Base-by-base conservation (phyloP, 805 yeast genomes). In the Metschnikowia picachoensis region DNA sequence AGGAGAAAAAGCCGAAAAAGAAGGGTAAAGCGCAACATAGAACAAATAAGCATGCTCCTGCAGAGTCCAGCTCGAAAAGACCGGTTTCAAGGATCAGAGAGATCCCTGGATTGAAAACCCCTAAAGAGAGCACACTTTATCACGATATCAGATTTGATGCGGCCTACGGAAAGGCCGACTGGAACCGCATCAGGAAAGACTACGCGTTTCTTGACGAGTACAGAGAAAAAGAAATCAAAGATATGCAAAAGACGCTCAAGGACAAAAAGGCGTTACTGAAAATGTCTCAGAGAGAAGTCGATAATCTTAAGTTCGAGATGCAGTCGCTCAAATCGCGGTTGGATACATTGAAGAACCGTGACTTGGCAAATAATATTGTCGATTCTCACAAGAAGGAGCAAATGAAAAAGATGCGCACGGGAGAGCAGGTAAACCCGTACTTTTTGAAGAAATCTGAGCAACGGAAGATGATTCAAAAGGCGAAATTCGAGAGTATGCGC, bases 121-220 rank as follows among this genome's bases (percentile, higher is more conserved):
- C 65, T 20, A 71, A 64, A 53, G 57, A 64, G 41, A 57, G 64
- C 13, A 71, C 70, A 13, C 65, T 84, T 28, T 83, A 85, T 61
- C 76, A 79, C 40, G 99, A 94, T 68, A 84, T 95, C 30, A 75
- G 99, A 55, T 94, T 94, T 62, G 97, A 94, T 64, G 78, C 92
- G 3, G 90, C 96, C 0, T 80, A 81, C 52, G 98, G 98, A 47
- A 85, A 81, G 56, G 87, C 94, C 1, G 92, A 91, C 61, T 67
- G 78, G 48, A 68, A 73, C 30, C 73, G 75, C 48, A 78, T 87
- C 14, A 74, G 97, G 49, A 79, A 81, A 58, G 83, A 92, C 59
- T 94, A 94, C 68, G 77, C 80, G 37, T 94, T 94, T 60, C 68
- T 94, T 47, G 96, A 90, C 64, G 90, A 85, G 34, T 94, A 94